Percentiles rank a stretch among this genome's conserved stretches.
Conservation (phyloP, 1,284 basidiomycete genomes). For the Pseudozyma flocculosa region DNA sequence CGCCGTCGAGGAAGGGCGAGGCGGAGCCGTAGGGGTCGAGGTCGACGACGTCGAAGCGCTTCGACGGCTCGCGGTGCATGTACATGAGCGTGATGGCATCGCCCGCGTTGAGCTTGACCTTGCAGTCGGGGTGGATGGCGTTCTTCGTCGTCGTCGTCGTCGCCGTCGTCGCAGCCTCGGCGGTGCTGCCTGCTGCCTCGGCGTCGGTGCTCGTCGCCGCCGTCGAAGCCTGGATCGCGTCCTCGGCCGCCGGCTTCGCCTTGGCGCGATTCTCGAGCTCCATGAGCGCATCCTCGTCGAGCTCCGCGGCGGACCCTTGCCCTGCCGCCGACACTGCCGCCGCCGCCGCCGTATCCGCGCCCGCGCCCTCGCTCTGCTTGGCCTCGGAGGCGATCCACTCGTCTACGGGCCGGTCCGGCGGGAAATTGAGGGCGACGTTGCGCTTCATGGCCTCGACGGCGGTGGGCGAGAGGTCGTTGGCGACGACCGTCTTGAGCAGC, state of each 20-base stretch:
- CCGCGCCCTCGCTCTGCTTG: conserved; percentile 5
- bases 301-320: not conserved
- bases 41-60: conserved; percentile 88
- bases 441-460: conserved; percentile 83
- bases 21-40: conserved; percentile 97
- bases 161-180: not conserved
- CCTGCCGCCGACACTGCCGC: conserved; percentile 15
- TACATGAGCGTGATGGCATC: conserved; percentile 75
- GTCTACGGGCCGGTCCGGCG: conserved; percentile 62
- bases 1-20: conserved; percentile 93
- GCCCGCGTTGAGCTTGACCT: conserved; percentile 49
- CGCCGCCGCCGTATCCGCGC: conserved; percentile 24
- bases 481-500: conserved; percentile 82
- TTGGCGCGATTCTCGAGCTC: conserved; percentile 1
- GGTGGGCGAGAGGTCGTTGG: conserved; percentile 84
- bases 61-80: conserved; percentile 71
- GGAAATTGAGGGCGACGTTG: conserved; percentile 85
- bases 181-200: no score
- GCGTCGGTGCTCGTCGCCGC: not conserved
- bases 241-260: conserved; percentile 5
- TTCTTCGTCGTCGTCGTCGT: not conserved
- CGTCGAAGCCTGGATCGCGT: conserved; percentile 3
- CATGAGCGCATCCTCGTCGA: not conserved
- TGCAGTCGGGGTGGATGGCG: conserved; percentile 52
- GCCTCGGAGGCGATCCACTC: conserved; percentile 31